Evolutionary conservation across 139 green algal species (phyloP).

Genomic region (Deuterostichococcus epilithicus): DNA sequence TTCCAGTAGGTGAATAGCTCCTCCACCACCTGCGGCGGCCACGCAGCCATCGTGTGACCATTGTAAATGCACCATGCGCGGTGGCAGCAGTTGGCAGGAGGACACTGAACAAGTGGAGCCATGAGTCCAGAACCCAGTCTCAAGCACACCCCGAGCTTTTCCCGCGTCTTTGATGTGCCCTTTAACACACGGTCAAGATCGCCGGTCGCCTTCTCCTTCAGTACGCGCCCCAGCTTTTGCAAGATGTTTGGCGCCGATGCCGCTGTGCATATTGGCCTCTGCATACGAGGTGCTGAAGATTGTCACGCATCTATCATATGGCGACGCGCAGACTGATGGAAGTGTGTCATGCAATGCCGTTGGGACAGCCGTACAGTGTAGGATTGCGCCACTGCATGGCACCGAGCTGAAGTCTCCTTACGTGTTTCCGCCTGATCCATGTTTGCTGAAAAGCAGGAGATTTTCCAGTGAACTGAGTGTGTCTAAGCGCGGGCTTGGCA

Average conservation of each 20-base stretch:
- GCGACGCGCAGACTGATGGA: too few relatives aligned
- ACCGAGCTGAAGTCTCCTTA: too few relatives aligned
- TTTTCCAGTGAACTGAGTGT: too few relatives aligned
- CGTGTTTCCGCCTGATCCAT: too few relatives aligned
- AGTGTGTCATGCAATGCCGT: too few relatives aligned
- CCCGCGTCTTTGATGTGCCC: conserved; percentile 86
- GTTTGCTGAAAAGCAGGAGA: too few relatives aligned
- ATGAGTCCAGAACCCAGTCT: background rate
- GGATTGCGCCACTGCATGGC: too few relatives aligned
- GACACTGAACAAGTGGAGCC: too few relatives aligned
- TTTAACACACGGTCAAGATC: conserved; percentile 86
- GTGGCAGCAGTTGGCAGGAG: background rate
- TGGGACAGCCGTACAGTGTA: too few relatives aligned
- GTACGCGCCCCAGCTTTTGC: conserved; percentile 73
- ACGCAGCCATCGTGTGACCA: background rate
- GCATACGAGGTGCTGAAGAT: background rate
- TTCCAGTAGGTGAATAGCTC: conserved; percentile 92
- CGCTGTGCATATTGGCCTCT: background rate
- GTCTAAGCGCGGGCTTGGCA: too few relatives aligned
- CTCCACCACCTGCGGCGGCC: conserved; percentile 73
- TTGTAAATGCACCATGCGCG: background rate
- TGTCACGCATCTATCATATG: too few relatives aligned
- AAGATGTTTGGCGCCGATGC: conserved; percentile 27
- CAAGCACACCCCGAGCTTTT: conserved; percentile 74
- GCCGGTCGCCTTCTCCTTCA: conserved; percentile 87